Base-by-base conservation (phyloP, 176 grass and related monocot genomes). In the Oryza brachyantha region DNA sequence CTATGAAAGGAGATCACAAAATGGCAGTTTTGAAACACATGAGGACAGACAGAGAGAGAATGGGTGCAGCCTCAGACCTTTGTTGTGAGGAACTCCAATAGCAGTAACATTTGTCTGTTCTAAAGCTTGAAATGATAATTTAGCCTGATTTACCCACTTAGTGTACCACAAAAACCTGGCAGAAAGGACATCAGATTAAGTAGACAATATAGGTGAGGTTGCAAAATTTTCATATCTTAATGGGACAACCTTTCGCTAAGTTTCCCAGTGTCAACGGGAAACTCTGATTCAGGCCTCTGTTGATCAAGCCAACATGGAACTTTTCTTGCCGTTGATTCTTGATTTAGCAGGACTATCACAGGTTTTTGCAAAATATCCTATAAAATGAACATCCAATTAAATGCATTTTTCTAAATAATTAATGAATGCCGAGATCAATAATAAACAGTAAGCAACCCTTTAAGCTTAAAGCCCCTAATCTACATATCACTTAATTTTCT, bases 251-350 rank as follows among this genome's bases (percentile, higher is more conserved):
- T 94, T 83, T 90, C 77, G 48, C 81, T 71, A 54, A 94, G 78
- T 48, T 87, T 83, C 62, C 81, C 73, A 65, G 80, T 68, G 81
- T 90, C 87, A 66, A 97, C 35, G 62, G 91, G 91, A 90, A 92
- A 88, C 42, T 92, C 68, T 71, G 86, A 81, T 52, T 94, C 87
- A 42, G 89, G 65, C 41, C 48, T 64, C 73, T 90, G 84, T 71
- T 75, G 83, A 86, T 97, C 91, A 82, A 97, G 91, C 94, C 94
- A 97, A 70, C 72, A 68, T 27, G 85, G 89, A 84, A 91, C 72
- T 86, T 97, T 91, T 36, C 83, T 79, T 65, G 72, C 9, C 32
- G 59, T 80, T 43, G 73, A 84, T 86, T 91, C 84, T 85, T 90
- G 77, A 58, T 86, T 82, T 64, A 94, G 73, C 55, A 97, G 21